Evolutionary conservation across 2,329 filamentous ascomycete genomes (phyloP), one percentile per base, ranked within the genome.

Genomic region (Diaporthe sp.): DNA sequence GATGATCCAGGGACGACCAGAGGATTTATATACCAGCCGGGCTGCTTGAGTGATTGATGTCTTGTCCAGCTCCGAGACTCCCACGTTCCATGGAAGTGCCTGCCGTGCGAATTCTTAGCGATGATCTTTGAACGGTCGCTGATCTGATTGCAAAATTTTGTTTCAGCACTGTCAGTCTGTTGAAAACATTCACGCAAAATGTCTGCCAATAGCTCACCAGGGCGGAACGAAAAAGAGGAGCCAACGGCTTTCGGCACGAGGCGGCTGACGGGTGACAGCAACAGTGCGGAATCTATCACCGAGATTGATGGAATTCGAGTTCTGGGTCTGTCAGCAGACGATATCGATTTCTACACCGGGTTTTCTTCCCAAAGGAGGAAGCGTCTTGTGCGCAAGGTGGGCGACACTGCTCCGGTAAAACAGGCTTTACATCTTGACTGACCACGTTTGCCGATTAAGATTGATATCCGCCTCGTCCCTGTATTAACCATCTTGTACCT

Each of bases 401-500:
- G 42, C 13, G 7, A 1, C 22, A 5, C 30, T 17, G 12, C 30
- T 33, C 15, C 17, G 22, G 13, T 15, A 13, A 8, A 42, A 1
- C 3, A 30, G 25, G 19, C 12, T 4, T 17, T 3, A 33, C 3
- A 4, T 22, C 40, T 3, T 4, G 35, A 12, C n/a, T 71, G 45
- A 67, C 22, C 9, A 33, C 13, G 30, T 22, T 6, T 28, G 35
- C 22, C 35, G 57, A 30, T 19, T 6, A 30, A 71, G 69, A 30
- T 71, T 28, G 69, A 71, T 22, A 30, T 71, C 45, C 55, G 69
- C 13, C 69, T 71, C 15, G 38, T 71, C 15, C 69, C 69, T 1
- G 38, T 71, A 8, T 61, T 71, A n/a, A 71, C 42, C 33, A 60
- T 71, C 42, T 13, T 71, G 10, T 71, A 71, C 33, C 33, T 71